phyloP scores from a whole-genome alignment of 129 eudicot species.

The Arctium minus region DNA sequence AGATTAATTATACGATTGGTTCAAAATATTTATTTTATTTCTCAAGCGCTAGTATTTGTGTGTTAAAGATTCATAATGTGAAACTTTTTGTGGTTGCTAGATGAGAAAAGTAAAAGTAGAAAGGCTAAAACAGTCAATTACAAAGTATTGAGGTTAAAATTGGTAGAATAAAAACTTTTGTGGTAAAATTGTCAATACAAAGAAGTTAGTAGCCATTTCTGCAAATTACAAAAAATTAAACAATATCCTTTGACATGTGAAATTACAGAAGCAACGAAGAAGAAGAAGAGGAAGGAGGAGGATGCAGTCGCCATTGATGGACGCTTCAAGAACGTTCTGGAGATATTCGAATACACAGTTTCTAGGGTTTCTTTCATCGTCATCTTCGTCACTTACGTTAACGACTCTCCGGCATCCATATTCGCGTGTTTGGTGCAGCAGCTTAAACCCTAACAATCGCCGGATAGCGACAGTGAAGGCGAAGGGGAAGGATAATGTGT shows the following conservation, averaged over 20 bases:
- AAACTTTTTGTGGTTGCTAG: background rate
- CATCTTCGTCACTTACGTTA: constrained; percentile 14
- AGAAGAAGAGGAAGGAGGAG: background rate
- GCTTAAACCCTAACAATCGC: constrained; percentile 12
- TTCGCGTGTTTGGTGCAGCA: constrained; percentile 41
- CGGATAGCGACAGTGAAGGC: constrained; percentile 31
- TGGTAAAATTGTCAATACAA: background rate
- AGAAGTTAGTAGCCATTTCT: background rate
- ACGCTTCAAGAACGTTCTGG: constrained; percentile 38
- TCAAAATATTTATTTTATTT: too few relatives aligned
- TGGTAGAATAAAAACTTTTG: background rate
- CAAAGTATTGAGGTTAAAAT: background rate
- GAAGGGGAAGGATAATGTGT: constrained; percentile 83
- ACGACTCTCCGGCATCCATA: constrained; percentile 15
- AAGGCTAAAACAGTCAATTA: background rate
- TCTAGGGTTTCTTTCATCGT: constrained; percentile 15
- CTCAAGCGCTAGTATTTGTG: background rate
- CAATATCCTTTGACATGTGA: too few relatives aligned
- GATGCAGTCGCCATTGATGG: constrained; percentile 58
- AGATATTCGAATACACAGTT: constrained; percentile 7
- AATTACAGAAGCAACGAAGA: constrained; percentile 10
- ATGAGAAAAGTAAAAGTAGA: background rate
- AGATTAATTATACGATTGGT: background rate
- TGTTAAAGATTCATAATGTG: background rate
- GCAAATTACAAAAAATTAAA: background rate